phyloP scores from a whole-genome alignment of 2,329 filamentous ascomycete species.

The Phyllosticta citriasiana region DNA sequence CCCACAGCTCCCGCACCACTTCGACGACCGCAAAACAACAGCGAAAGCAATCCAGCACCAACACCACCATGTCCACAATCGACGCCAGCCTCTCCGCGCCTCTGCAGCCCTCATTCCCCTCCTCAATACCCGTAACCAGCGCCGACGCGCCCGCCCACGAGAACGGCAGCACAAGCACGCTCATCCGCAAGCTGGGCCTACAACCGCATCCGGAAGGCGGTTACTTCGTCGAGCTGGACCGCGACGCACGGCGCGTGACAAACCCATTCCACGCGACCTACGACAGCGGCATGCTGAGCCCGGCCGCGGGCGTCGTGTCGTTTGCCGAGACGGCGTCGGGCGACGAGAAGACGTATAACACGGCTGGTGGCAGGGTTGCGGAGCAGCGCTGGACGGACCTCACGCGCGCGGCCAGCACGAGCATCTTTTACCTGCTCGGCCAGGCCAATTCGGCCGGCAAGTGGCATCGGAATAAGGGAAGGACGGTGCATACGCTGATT shows the following conservation, averaged over 20 bases:
- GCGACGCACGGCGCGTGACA: constrained; percentile 36
- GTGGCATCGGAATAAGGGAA: constrained; percentile 54
- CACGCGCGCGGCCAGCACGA: constrained; percentile 46
- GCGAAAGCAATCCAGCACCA: not conserved
- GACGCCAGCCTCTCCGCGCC: not conserved
- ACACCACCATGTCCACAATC: constrained; percentile 4
- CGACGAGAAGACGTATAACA: constrained; percentile 8
- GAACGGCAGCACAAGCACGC: not conserved
- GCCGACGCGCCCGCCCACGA: not conserved
- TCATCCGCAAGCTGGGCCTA: constrained; percentile 36
- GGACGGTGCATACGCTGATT: constrained; percentile 56
- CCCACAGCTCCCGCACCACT: not conserved
- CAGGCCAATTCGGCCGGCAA: constrained; percentile 44
- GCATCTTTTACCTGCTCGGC: constrained; percentile 57
- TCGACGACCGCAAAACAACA: not conserved
- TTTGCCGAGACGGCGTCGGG: not conserved
- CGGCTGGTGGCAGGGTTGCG: constrained; percentile 13
- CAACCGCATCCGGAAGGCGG: constrained; percentile 40
- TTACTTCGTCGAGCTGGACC: constrained; percentile 39
- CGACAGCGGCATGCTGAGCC: constrained; percentile 4
- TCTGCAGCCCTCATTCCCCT: constrained; percentile 1
- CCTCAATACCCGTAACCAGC: not conserved
- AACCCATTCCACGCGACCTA: constrained; percentile 38
- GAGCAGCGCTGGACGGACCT: constrained; percentile 29
- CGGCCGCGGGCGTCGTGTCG: not conserved